A percentile compares a stretch with the other conserved stretches of the same genome.
Evolutionary conservation across 495 filamentous ascomycete species (phyloP).

Genomic region (Penicillium atrosanguineum): DNA sequence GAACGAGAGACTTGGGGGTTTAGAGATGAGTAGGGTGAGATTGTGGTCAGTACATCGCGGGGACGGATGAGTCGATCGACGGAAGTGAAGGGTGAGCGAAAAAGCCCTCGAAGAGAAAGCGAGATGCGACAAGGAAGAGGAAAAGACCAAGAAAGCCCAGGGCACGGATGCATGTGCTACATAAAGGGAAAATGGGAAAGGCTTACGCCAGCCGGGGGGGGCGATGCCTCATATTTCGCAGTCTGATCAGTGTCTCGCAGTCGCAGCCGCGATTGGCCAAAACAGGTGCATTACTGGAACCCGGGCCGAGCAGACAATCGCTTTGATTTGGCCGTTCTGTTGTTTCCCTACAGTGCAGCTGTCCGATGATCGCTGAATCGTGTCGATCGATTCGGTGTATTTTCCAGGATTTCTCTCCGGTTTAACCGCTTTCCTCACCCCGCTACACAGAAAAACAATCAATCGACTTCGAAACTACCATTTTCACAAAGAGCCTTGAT

Average conservation of each 20-base stretch:
- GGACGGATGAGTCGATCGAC: background rate
- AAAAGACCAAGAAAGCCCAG: background rate
- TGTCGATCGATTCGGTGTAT: background rate
- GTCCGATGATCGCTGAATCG: background rate
- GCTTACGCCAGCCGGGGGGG: slow-evolving; percentile 3
- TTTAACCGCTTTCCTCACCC: background rate
- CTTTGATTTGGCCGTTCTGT: background rate
- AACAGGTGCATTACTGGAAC: background rate
- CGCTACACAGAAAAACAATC: too few relatives aligned
- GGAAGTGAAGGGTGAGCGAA: background rate
- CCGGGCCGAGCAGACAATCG: background rate
- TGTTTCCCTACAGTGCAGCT: background rate
- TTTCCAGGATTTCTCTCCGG: too few relatives aligned
- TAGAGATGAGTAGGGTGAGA: background rate
- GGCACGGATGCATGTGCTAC: slow-evolving; percentile 1
- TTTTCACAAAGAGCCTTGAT: background rate
- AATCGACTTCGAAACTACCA: too few relatives aligned
- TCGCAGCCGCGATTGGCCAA: background rate
- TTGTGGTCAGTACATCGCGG: slow-evolving; percentile 11
- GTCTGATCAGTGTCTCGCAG: slow-evolving; percentile 3
- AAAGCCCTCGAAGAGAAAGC: background rate
- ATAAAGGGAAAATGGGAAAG: background rate
- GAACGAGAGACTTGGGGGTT: background rate
- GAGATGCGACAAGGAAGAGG: background rate
- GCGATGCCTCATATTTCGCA: slow-evolving; percentile 12